These are phyloP conservation scores for Ceratocystis alfenasii DNA, from an alignment of 2,329 filamentous ascomycete genomes.

Conservation along the genomic window DNA sequence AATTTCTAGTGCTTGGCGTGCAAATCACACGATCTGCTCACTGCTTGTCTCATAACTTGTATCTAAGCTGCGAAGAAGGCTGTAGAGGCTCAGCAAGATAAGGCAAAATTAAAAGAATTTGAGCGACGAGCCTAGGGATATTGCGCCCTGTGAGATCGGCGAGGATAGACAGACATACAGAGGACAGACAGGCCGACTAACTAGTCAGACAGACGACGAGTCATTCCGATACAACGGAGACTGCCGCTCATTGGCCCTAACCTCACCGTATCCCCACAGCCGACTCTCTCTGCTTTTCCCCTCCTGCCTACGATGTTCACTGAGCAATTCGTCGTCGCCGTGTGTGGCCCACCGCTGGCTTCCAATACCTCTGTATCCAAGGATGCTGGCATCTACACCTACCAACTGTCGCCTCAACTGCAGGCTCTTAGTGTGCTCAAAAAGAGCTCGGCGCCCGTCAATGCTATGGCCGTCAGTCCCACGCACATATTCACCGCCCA, in stretches of 20 bases:
- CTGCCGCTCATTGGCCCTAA: constrained; percentile 5
- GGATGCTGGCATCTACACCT: constrained; percentile 77
- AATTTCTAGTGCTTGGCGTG: neutral
- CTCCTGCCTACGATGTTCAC: constrained; percentile 39
- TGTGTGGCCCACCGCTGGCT: constrained; percentile 45
- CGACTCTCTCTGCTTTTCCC: neutral
- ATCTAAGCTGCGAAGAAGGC: neutral
- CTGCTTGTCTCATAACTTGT: neutral
- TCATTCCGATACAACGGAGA: neutral
- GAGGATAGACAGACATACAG: neutral
- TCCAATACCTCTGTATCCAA: constrained; percentile 55
- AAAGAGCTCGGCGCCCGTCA: constrained; percentile 72
- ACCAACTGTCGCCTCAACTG: constrained; percentile 67
- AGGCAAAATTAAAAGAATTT: neutral
- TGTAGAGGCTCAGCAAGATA: neutral
- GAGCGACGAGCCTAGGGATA: neutral
- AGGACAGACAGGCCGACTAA: neutral
- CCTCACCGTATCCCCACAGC: neutral
- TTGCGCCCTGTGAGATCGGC: neutral
- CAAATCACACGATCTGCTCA: neutral
- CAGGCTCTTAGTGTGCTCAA: constrained; percentile 72
- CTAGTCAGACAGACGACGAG: too few species aligned
- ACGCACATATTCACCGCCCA: constrained; percentile 88
- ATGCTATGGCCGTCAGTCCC: constrained; percentile 66
- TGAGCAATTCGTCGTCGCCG: constrained; percentile 48